Conservation (phyloP, 768 basidiomycete genomes). For the Rhizopogon roseolus region DNA sequence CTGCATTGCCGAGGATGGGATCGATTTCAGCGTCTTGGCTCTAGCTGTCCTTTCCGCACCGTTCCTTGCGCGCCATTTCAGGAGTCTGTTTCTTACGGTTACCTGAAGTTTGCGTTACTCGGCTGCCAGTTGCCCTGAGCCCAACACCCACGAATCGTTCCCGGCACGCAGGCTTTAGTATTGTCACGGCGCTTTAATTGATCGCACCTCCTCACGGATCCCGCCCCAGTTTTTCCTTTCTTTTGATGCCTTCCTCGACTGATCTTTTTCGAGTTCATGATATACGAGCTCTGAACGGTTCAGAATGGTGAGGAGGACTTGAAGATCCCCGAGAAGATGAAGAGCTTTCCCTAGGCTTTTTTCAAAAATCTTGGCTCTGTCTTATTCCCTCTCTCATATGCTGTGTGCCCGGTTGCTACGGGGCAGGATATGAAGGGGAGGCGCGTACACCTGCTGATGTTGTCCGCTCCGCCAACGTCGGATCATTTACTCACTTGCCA, state of each 20-base stretch:
- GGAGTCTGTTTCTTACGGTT: slow-evolving; percentile 27
- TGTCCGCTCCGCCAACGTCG: background rate
- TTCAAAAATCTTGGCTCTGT: slow-evolving; percentile 22
- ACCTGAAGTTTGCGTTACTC: slow-evolving; percentile 12
- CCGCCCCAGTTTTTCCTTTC: slow-evolving; percentile 24
- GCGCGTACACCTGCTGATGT: background rate
- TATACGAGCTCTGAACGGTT: background rate
- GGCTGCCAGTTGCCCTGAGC: too few relatives aligned
- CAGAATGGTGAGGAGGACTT: background rate
- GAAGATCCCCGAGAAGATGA: background rate
- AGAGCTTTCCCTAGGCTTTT: slow-evolving; percentile 23
- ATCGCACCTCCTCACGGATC: slow-evolving; percentile 31
- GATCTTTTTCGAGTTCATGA: slow-evolving; percentile 14
- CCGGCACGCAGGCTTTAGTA: slow-evolving; percentile 20
- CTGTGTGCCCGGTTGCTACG: too few relatives aligned
- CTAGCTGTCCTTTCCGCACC: slow-evolving; percentile 3
- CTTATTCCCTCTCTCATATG: background rate
- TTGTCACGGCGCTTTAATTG: slow-evolving; percentile 23
- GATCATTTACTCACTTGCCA: background rate
- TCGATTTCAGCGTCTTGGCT: slow-evolving; percentile 13
- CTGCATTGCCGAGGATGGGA: slow-evolving; percentile 5
- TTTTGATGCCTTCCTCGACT: slow-evolving; percentile 33
- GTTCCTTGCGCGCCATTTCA: slow-evolving; percentile 26
- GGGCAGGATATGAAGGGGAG: background rate
- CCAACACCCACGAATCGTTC: slow-evolving; percentile 15